A percentile compares a stretch with the other conserved stretches of the same genome.
These are phyloP conservation scores for Russula sp. DNA, from an alignment of 768 basidiomycete genomes.

Conservation along the genomic window DNA sequence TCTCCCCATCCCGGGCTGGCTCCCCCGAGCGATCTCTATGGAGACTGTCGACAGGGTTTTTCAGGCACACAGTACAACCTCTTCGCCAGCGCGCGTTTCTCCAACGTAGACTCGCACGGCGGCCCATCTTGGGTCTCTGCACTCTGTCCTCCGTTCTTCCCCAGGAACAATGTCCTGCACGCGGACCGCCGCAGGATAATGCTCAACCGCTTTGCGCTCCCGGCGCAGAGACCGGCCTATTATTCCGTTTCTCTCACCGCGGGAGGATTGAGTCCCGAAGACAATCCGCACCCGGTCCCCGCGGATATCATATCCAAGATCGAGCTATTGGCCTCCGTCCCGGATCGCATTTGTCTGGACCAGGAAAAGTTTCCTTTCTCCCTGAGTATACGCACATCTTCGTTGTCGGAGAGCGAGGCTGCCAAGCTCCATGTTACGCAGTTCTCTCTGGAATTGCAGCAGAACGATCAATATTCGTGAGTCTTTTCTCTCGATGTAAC, in stretches of 20 bases:
- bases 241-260: conserved; percentile 35
- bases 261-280: conserved; percentile 16
- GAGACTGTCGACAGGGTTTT: conserved; percentile 41
- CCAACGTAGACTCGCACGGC: conserved; percentile 40
- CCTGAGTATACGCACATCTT: conserved; percentile 58
- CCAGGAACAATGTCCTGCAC: conserved; percentile 42
- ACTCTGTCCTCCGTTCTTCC: conserved; percentile 56
- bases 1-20: conserved; percentile 85
- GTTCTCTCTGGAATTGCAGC: conserved; percentile 56
- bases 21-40: conserved; percentile 57
- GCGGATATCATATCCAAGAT: conserved; percentile 56
- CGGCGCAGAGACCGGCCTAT: conserved; percentile 40
- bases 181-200: conserved; percentile 44
- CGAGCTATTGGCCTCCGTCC: conserved; percentile 61
- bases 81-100: conserved; percentile 62
- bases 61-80: conserved; percentile 64
- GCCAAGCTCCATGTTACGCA: conserved; percentile 54
- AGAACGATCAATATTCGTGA: conserved; percentile 67
- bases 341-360: conserved; percentile 50
- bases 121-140: conserved; percentile 47
- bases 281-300: conserved; percentile 43
- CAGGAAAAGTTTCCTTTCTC: conserved; percentile 52
- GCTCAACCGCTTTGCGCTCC: conserved; percentile 51
- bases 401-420: conserved; percentile 48
- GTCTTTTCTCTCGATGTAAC: conserved; percentile 31